phyloP scores from a whole-genome alignment of 2,329 filamentous ascomycete genomes.

The Ustilaginoidea virens region DNA sequence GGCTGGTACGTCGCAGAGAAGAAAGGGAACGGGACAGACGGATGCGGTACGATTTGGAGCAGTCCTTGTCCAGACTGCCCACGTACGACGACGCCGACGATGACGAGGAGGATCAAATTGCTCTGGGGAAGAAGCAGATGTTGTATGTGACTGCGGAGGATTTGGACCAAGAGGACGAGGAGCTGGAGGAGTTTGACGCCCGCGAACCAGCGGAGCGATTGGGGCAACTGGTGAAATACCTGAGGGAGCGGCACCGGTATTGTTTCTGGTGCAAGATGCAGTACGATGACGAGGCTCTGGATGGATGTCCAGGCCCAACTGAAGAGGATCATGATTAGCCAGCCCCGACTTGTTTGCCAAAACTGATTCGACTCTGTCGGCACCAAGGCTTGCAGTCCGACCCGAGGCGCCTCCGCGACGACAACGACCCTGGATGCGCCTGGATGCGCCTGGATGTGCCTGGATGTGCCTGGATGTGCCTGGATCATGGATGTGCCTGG shows the following conservation, averaged over 20 bases:
- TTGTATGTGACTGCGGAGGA: slow-evolving; percentile 48
- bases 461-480: too few relatives aligned
- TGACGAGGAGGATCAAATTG: slow-evolving; percentile 56
- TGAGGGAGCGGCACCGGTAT: slow-evolving; percentile 61
- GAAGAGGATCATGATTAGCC: slow-evolving; percentile 68
- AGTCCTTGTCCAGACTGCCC: slow-evolving; percentile 46
- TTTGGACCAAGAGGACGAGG: slow-evolving; percentile 62
- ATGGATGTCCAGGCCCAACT: slow-evolving; percentile 73
- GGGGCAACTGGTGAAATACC: slow-evolving; percentile 45
- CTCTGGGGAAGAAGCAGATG: slow-evolving; percentile 42
- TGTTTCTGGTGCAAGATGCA: slow-evolving; percentile 93
- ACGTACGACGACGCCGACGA: slow-evolving; percentile 55
- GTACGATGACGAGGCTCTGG: slow-evolving; percentile 61
- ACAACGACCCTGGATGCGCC: too few relatives aligned
- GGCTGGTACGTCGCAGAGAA: slow-evolving; percentile 53
- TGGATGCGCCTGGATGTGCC: too few relatives aligned
- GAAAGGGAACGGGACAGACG: slow-evolving; percentile 52
- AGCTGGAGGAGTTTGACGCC: slow-evolving; percentile 66
- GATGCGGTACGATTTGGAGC: slow-evolving; percentile 50
- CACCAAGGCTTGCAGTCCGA: too few relatives aligned
- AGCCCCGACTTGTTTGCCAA: too few relatives aligned
- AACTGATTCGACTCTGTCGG: too few relatives aligned
- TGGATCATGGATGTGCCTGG: too few relatives aligned
- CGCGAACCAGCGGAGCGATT: slow-evolving; percentile 53
- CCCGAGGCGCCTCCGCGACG: too few relatives aligned